Evolutionary conservation across 2,329 filamentous ascomycete species (phyloP).

Genomic region (Stagonosporopsis vannaccii): DNA sequence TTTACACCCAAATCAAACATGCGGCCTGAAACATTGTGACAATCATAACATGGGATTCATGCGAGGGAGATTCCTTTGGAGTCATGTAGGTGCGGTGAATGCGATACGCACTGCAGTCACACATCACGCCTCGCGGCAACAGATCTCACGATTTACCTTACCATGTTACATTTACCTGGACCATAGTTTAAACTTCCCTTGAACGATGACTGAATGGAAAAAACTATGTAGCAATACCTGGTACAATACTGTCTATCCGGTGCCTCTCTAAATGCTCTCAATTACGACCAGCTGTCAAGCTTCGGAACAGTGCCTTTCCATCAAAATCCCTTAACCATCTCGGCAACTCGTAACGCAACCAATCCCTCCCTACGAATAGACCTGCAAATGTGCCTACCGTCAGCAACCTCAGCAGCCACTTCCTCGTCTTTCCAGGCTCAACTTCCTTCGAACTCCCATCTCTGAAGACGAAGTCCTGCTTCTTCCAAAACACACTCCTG

Average conservation of each 20-base stretch:
- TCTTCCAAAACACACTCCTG: conserved; percentile 55
- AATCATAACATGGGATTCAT: background rate
- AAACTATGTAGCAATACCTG: background rate
- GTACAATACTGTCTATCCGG: background rate
- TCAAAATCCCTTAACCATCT: conserved; percentile 19
- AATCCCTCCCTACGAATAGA: conserved; percentile 24
- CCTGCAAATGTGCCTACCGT: conserved; percentile 21
- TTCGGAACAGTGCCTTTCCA: conserved; percentile 9
- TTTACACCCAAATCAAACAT: background rate
- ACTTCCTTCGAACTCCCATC: conserved; percentile 33
- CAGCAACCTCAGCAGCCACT: conserved; percentile 16
- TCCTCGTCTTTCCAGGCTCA: conserved; percentile 19
- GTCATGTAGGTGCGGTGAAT: background rate
- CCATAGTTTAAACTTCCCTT: background rate
- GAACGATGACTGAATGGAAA: no score
- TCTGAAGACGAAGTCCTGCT: conserved; percentile 49
- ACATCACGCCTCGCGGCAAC: background rate
- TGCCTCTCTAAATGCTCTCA: background rate
- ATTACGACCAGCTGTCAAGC: conserved; percentile 1
- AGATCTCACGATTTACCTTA: background rate
- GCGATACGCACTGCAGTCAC: background rate
- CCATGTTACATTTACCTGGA: background rate
- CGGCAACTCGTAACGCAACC: conserved; percentile 23
- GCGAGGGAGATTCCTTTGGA: background rate
- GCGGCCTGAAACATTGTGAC: background rate